These are phyloP conservation scores for Silene coronaria DNA, from an alignment of 179 eudicot genomes.

Conservation along the genomic window DNA sequence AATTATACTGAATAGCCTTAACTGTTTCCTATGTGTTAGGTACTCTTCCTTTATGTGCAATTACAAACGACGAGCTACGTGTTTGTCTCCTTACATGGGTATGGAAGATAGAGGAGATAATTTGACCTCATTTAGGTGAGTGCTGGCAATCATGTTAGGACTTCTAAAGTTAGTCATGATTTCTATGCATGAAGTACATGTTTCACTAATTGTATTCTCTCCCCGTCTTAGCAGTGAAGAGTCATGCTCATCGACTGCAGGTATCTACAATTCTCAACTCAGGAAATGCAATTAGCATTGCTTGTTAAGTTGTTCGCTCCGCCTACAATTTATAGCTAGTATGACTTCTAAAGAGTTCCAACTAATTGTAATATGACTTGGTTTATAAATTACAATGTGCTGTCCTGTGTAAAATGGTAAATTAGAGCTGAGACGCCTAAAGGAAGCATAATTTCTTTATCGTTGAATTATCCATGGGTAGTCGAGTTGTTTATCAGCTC, in stretches of 20 bases:
- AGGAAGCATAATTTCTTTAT: not conserved
- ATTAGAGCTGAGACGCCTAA: not conserved
- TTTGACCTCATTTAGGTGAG: constrained; percentile 54
- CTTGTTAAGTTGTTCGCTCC: not conserved
- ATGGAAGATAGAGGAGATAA: constrained; percentile 39
- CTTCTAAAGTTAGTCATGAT: constrained; percentile 11
- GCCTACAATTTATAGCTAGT: not conserved
- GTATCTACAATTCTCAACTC: constrained; percentile 26
- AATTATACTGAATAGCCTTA: not conserved
- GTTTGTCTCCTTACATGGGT: constrained; percentile 28
- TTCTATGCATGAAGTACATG: constrained; percentile 7
- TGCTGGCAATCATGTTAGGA: not conserved
- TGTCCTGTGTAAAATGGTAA: not conserved
- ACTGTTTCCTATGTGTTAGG: constrained; percentile 29
- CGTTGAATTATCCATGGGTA: constrained; percentile 26
- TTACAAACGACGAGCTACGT: constrained; percentile 26
- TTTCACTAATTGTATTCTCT: constrained; percentile 13
- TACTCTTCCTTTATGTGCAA: constrained; percentile 26
- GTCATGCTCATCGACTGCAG: constrained; percentile 69
- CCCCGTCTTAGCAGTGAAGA: constrained; percentile 48
- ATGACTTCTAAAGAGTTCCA: not conserved
- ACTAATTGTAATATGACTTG: not conserved
- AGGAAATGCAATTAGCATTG: constrained; percentile 11
- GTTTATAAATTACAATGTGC: not conserved
- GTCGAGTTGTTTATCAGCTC: constrained; percentile 5